A percentile compares a stretch with the other conserved stretches of the same genome.
Conservation (phyloP, 345 rosid species). For the Linum tenue region DNA sequence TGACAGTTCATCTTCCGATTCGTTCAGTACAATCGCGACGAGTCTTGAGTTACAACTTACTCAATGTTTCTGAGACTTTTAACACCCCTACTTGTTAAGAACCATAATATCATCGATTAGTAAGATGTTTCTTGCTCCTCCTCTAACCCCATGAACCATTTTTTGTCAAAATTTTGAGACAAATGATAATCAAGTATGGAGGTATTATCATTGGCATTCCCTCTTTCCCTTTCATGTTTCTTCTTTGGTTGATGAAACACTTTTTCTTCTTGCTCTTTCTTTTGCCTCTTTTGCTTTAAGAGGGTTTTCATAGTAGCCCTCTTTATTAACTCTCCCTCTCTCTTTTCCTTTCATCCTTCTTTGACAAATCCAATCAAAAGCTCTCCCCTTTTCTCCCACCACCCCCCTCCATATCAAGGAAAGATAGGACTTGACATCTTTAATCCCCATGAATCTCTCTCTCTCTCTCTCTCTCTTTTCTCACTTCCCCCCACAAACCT, state of each 20-base stretch:
- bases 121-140: too few relatives aligned
- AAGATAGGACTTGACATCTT: conserved; percentile 26
- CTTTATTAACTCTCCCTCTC: conserved; percentile 11
- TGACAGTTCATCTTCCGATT: too few relatives aligned
- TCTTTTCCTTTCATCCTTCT: conserved; percentile 8
- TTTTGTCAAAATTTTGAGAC: too few relatives aligned
- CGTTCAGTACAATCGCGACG: too few relatives aligned
- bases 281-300: conserved; percentile 15
- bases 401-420: neutral
- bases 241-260: conserved; percentile 19
- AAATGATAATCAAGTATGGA: too few relatives aligned
- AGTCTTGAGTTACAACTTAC: too few relatives aligned
- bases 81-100: too few relatives aligned
- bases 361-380: conserved; percentile 33
- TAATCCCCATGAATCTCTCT: conserved; percentile 32
- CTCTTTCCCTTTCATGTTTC: neutral
- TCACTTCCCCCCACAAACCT: neutral
- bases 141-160: too few relatives aligned
- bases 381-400: conserved; percentile 10
- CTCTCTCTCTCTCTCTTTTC: neutral
- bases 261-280: neutral
- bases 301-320: neutral
- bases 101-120: too few relatives aligned
- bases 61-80: too few relatives aligned
- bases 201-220: neutral